Evolutionary conservation across 495 filamentous ascomycete species (phyloP).

Genomic region (Podospora didyma): DNA sequence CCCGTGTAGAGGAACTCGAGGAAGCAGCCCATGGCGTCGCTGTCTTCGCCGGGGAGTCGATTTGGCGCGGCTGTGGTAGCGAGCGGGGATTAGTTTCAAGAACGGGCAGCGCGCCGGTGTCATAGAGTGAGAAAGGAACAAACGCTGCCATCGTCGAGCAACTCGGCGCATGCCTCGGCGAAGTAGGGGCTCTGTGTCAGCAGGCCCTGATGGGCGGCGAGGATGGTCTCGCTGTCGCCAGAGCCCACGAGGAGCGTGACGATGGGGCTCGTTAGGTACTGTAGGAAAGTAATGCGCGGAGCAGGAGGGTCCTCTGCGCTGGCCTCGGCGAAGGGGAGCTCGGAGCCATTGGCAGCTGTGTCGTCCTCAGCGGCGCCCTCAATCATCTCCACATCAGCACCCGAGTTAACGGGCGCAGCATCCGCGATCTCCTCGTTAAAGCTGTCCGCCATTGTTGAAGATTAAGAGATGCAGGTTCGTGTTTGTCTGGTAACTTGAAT

Average conservation of each 20-base stretch:
- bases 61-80: constrained; percentile 52
- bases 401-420: constrained; percentile 32
- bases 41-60: constrained; percentile 67
- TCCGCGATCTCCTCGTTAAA: constrained; percentile 33
- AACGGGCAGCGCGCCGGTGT: background rate
- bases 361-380: constrained; percentile 26
- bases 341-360: constrained; percentile 20
- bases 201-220: constrained; percentile 77
- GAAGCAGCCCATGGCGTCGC: constrained; percentile 81
- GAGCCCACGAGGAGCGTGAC: constrained; percentile 71
- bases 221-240: constrained; percentile 53
- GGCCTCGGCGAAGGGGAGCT: constrained; percentile 41
- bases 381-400: constrained; percentile 49
- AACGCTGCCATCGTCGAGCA: constrained; percentile 49
- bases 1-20: constrained; percentile 90
- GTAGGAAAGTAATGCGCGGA: constrained; percentile 42
- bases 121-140: constrained; percentile 8
- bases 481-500: background rate
- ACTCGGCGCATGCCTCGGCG: constrained; percentile 54
- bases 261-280: constrained; percentile 73
- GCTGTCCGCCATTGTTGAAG: constrained; percentile 35
- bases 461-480: too few species aligned
- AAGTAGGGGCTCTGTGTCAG: constrained; percentile 73
- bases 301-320: constrained; percentile 29
- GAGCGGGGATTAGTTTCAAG: background rate